A percentile compares a stretch with the other conserved stretches of the same genome.
phyloP scores from a whole-genome alignment of 2,329 filamentous ascomycete species.

The Aureobasidium sp. region DNA sequence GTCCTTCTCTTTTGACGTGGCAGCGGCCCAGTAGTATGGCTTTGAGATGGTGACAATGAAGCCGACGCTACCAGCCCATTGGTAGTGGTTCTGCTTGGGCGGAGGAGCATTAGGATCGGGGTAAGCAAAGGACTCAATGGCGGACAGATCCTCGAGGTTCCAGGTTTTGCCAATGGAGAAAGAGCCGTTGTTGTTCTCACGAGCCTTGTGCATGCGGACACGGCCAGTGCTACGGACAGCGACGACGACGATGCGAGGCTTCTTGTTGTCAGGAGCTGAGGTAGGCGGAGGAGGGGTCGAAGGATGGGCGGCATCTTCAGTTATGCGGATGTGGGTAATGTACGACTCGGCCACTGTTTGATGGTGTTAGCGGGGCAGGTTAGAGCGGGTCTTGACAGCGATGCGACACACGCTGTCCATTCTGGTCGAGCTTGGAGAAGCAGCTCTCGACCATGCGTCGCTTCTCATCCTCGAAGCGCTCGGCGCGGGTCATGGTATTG shows the following conservation, averaged over 20 bases:
- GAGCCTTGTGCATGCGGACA: conserved; percentile 92
- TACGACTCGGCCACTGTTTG: conserved; percentile 75
- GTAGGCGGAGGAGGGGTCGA: conserved; percentile 77
- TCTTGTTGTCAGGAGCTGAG: conserved; percentile 66
- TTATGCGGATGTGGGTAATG: conserved; percentile 91
- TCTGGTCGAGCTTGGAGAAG: conserved; percentile 80
- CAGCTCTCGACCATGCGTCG: conserved; percentile 88
- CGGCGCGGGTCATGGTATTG: conserved; percentile 47
- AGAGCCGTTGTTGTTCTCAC: conserved; percentile 86
- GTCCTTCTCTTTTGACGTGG: conserved; percentile 91
- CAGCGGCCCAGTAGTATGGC: conserved; percentile 94
- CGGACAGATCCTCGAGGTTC: conserved; percentile 82
- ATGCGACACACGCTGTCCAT: conserved; percentile 65
- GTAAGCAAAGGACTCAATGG: conserved; percentile 73
- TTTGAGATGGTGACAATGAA: conserved; percentile 87
- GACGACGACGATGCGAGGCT: conserved; percentile 84
- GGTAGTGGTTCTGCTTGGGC: conserved; percentile 49
- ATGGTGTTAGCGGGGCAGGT: neutral
- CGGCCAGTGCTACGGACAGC: conserved; percentile 86
- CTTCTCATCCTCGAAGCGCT: conserved; percentile 96
- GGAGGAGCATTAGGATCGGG: conserved; percentile 34
- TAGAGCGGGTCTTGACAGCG: conserved; percentile 7
- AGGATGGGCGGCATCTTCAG: conserved; percentile 76
- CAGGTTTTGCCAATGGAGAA: conserved; percentile 99
- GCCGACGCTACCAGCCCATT: conserved; percentile 75